These are phyloP conservation scores for Raddia guianensis DNA, from an alignment of 176 grass and related monocot species.

Conservation along the genomic window DNA sequence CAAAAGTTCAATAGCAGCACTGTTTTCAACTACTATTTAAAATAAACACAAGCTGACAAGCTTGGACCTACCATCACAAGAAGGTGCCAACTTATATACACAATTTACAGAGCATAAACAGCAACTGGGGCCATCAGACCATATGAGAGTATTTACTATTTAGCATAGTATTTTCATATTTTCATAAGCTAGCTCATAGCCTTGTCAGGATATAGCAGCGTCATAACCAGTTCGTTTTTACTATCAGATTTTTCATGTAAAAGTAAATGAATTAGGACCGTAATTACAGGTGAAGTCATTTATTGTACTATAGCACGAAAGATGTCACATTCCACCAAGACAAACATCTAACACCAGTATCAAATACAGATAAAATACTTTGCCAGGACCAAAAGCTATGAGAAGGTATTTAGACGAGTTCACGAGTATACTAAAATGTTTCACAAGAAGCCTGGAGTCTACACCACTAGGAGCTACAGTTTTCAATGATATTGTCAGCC, in stretches of 20 bases:
- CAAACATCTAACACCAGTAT: not conserved
- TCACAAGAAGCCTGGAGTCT: too few species aligned
- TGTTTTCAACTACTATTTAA: not conserved
- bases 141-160: not conserved
- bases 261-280: constrained; percentile 6
- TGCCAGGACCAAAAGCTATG: not conserved
- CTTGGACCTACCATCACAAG: not conserved
- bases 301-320: not conserved
- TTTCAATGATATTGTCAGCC: too few species aligned
- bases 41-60: not conserved
- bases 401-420: not conserved
- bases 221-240: not conserved
- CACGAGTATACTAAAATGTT: too few species aligned
- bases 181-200: not conserved
- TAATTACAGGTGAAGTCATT: not conserved
- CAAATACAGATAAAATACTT: constrained; percentile 9
- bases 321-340: not conserved
- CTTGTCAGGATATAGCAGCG: not conserved
- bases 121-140: not conserved
- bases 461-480: too few species aligned
- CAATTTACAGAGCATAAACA: not conserved
- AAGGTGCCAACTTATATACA: not conserved
- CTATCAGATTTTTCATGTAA: not conserved
- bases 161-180: not conserved
- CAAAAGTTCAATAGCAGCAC: not conserved